These are phyloP conservation scores for Prunella vulgaris DNA, from an alignment of 257 asterid species.

Conservation along the genomic window DNA sequence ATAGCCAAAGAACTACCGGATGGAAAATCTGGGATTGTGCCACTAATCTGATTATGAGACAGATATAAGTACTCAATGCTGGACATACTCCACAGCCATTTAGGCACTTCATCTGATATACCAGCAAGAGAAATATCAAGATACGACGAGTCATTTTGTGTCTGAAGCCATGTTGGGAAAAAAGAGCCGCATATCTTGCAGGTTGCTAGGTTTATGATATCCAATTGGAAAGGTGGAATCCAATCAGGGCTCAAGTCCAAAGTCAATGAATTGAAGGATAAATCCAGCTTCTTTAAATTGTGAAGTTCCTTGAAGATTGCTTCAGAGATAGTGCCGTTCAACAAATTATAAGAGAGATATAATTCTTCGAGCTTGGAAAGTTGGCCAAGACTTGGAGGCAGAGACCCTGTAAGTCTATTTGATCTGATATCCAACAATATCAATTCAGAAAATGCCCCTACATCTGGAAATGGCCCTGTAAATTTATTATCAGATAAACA, in stretches of 20 bases:
- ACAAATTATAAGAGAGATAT: slow-evolving; percentile 9
- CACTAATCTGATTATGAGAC: too few species aligned
- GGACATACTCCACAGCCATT: slow-evolving; percentile 34
- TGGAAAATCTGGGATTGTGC: slow-evolving; percentile 23
- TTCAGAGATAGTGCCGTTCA: background rate
- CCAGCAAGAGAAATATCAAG: slow-evolving; percentile 31
- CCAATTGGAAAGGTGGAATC: slow-evolving; percentile 10
- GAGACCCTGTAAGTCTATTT: background rate
- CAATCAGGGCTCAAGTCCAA: background rate
- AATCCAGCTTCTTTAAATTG: slow-evolving; percentile 19
- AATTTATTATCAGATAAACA: slow-evolving; percentile 15
- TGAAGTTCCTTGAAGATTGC: slow-evolving; percentile 2
- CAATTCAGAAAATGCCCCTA: slow-evolving; percentile 1
- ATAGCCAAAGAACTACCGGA: background rate
- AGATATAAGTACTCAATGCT: background rate
- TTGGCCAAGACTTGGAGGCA: slow-evolving; percentile 9
- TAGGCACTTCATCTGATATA: slow-evolving; percentile 32
- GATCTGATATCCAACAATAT: background rate
- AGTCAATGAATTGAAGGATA: slow-evolving; percentile 23
- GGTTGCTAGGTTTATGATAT: background rate
- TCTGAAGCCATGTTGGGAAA: slow-evolving; percentile 40
- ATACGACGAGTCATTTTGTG: slow-evolving; percentile 13
- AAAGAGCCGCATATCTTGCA: slow-evolving; percentile 25
- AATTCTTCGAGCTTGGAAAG: slow-evolving; percentile 13
- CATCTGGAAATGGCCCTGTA: slow-evolving; percentile 12